Evolutionary conservation across 192 early-diverging fungal genomes (phyloP).

Genomic region (Backusella mclennaniae): DNA sequence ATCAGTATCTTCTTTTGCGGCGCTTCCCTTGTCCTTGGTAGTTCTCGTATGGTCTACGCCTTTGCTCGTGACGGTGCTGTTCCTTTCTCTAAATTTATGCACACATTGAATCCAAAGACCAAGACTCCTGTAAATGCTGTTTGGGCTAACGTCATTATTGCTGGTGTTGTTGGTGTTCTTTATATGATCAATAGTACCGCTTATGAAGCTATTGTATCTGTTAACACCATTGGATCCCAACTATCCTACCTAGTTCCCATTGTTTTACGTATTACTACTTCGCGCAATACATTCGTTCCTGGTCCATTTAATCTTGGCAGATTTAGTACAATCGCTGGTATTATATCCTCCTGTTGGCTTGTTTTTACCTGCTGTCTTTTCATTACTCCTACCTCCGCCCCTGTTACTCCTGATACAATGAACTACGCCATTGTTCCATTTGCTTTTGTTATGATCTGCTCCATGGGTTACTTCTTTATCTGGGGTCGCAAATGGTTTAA

Average conservation of each 20-base stretch:
- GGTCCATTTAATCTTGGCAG: conserved; percentile 47
- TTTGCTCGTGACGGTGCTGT: conserved; percentile 57
- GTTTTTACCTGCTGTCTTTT: conserved; percentile 40
- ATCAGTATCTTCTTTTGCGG: conserved; percentile 50
- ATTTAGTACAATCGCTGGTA: conserved; percentile 38
- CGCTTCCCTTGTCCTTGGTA: conserved; percentile 42
- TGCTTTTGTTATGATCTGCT: conserved; percentile 43
- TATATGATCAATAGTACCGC: conserved; percentile 50
- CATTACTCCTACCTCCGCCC: conserved; percentile 37
- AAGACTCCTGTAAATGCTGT: conserved; percentile 47
- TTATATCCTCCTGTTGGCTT: conserved; percentile 42
- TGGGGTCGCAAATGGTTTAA: conserved; percentile 57
- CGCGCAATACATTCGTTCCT: conserved; percentile 43
- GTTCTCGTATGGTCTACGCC: conserved; percentile 57
- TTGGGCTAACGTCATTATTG: conserved; percentile 52
- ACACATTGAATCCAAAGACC: conserved; percentile 40
- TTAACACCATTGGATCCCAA: conserved; percentile 52
- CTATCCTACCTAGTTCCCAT: conserved; percentile 53
- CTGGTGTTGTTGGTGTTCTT: conserved; percentile 47
- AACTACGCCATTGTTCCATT: conserved; percentile 51
- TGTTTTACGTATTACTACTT: conserved; percentile 42
- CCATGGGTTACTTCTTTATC: conserved; percentile 43
- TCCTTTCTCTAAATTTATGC: conserved; percentile 46
- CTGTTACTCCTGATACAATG: conserved; percentile 46
- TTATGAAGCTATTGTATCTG: conserved; percentile 52